Base-by-base conservation (phyloP, 179 eudicot species). In the Amaranthus tricolor region DNA sequence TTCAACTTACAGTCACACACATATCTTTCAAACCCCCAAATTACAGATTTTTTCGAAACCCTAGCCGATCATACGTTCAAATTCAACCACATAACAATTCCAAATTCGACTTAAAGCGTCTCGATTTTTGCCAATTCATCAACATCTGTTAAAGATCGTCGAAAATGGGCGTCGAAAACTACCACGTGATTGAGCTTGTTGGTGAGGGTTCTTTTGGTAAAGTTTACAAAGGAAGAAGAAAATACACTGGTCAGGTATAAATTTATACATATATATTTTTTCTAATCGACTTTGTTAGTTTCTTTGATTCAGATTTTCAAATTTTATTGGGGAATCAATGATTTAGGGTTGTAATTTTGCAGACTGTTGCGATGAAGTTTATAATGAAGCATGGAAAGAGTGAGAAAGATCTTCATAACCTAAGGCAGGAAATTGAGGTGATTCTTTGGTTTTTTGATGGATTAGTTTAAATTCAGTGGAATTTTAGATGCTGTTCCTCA, bases 201-300 rank as follows among this genome's bases (percentile, higher is more conserved):
- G 99, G 99, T 12, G 99, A 93, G 76, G 99, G 99, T n/a, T 96
- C 99, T 7, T 96, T 96, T 21, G 99, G 99, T 8, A 94, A 93
- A 75, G 99, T 96, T 47, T 96, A 91, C 78, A 96, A 94, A 73
- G 99, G 98, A 19, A 83, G 99, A 79, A 80, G 96, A 62, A 96
- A 96, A 79, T 87, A 64, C 77, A 85, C 89, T 8, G 96, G 97
- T 55, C 90, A 96, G 94, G 99, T 94, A 71, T 16, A 5, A 0
- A 73, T 44, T n/a, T 48, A 5, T 0, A 1, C 50, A 13, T 9
- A 49, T 45, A 7, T 11, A 9, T n/a, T 70, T 24, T 57, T 51
- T 2, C 2, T 31, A 31, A 31, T 31, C 40, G 40, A 6, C 9
- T 1, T 52, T 0, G n/a, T 53, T 5, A 14, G 21, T 10, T 67